phyloP scores from a whole-genome alignment of 495 filamentous ascomycete species.

The Gamarada debralockiae region DNA sequence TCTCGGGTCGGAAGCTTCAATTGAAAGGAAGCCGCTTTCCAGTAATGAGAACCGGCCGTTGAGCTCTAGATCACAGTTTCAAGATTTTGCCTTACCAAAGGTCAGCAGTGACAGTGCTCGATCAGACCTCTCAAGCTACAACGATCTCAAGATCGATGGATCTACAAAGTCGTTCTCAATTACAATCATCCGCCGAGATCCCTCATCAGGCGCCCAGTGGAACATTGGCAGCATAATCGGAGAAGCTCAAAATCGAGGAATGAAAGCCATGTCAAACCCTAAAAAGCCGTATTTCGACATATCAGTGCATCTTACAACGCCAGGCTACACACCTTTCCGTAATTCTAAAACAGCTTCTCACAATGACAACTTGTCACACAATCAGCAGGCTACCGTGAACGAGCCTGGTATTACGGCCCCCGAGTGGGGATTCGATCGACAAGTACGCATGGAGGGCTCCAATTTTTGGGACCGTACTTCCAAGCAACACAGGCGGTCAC shows the following conservation, averaged over 20 bases:
- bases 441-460: conserved; percentile 45
- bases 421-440: conserved; percentile 39
- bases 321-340: conserved; percentile 22
- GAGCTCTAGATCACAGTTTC: background rate
- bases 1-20: conserved; percentile 1
- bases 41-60: conserved; percentile 8
- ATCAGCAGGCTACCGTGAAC: background rate
- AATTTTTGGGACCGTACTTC: conserved; percentile 38
- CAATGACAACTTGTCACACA: background rate
- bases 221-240: conserved; percentile 74
- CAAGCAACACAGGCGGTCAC: conserved; percentile 21
- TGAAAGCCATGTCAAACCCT: background rate
- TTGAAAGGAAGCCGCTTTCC: conserved; percentile 10
- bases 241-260: background rate
- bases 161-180: conserved; percentile 48
- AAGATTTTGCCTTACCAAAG: background rate
- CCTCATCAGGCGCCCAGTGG: conserved; percentile 75
- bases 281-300: conserved; percentile 26
- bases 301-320: conserved; percentile 34
- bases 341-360: background rate
- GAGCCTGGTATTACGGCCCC: background rate
- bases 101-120: background rate
- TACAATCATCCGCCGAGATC: conserved; percentile 86
- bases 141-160: background rate
- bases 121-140: background rate